Conservation (phyloP, 768 basidiomycete species). For the Cubamyces sp. region DNA sequence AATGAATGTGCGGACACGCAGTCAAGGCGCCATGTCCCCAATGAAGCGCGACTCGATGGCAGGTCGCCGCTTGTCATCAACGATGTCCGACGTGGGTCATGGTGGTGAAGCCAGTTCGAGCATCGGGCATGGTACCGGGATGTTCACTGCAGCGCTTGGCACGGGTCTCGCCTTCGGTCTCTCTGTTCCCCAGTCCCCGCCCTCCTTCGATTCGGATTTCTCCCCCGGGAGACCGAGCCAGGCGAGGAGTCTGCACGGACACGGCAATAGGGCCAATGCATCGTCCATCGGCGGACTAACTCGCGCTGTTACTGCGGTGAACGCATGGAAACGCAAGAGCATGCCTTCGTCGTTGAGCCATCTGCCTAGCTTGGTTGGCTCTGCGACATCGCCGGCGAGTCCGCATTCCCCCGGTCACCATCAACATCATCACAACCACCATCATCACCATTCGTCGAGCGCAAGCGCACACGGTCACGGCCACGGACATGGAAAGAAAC, state of each 20-base stretch:
- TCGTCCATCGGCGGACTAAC: constrained; percentile 19
- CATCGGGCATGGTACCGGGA: constrained; percentile 23
- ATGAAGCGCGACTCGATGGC: constrained; percentile 2
- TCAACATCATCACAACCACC: constrained; percentile 1
- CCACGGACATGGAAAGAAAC: constrained; percentile 6
- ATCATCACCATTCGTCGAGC: constrained; percentile 4
- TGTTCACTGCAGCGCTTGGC: constrained; percentile 37
- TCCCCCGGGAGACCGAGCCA: neutral
- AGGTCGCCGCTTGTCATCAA: constrained; percentile 14
- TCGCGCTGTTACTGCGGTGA: constrained; percentile 26
- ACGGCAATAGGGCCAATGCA: constrained; percentile 10
- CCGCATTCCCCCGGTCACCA: constrained; percentile 7
- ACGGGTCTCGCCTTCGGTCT: constrained; percentile 34
- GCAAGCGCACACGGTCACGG: constrained; percentile 10
- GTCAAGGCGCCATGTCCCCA: constrained; percentile 13
- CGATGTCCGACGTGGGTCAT: constrained; percentile 21
- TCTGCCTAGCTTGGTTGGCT: constrained; percentile 10
- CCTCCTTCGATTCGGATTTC: constrained; percentile 6
- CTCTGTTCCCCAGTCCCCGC: constrained; percentile 19
- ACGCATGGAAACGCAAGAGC: constrained; percentile 30
- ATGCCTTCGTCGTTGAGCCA: constrained; percentile 28
- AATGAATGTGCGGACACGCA: constrained; percentile 16
- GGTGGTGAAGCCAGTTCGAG: constrained; percentile 6
- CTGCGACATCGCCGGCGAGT: constrained; percentile 4
- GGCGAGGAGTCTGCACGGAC: constrained; percentile 13